A percentile compares a stretch with the other conserved stretches of the same genome.
phyloP scores from a whole-genome alignment of 129 eudicot genomes.

The carrot (Daucus carota) region DH1_v3.0 NC_030389.2:9509001-9509500 shows the following conservation, averaged over 20 bases:
- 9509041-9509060: conserved; percentile 89
- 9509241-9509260: conserved; percentile 12
- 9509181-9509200: conserved; percentile 99
- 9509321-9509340: conserved; percentile 89
- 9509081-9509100: conserved; percentile 59
- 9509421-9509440: background rate
- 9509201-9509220: conserved; percentile 84
- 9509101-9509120: conserved; percentile 80
- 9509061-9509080: conserved; percentile 66
- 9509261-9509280: background rate
- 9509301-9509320: conserved; percentile 43
- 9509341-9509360: conserved; percentile 80
- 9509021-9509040: background rate
- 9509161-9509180: conserved; percentile 94
- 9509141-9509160: conserved; percentile 80
- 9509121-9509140: conserved; percentile 84
- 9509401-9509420: conserved; percentile 5
- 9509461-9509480: background rate
- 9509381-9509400: conserved; percentile 24
- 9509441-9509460: background rate
- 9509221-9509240: conserved; percentile 60
- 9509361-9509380: conserved; percentile 89
- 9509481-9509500: background rate
- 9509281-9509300: background rate
- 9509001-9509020: background rate